Percentiles rank a stretch among this genome's conserved stretches.
Conservation (phyloP, 2,329 filamentous ascomycete genomes). For the Calonectria henricotiae region DNA sequence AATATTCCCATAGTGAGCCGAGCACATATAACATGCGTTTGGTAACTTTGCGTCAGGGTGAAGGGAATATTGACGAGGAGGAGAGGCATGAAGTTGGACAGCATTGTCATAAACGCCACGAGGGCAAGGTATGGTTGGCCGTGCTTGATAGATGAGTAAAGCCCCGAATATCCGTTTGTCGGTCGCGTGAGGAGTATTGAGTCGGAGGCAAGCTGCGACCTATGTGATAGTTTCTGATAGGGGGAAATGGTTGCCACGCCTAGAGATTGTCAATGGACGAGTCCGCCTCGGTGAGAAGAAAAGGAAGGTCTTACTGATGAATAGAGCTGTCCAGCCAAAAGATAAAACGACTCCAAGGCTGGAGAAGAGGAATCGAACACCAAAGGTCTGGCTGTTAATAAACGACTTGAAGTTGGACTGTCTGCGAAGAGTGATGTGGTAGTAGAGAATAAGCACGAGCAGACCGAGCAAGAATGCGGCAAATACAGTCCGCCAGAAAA, state of each 20-base stretch:
- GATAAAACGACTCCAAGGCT: conserved; percentile 61
- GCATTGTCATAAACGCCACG: conserved; percentile 61
- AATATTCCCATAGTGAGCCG: conserved; percentile 61
- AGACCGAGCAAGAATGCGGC: conserved; percentile 56
- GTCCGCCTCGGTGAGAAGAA: fast-evolving
- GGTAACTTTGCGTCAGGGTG: conserved; percentile 59
- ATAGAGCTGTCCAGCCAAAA: conserved; percentile 62
- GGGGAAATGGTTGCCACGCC: conserved; percentile 63
- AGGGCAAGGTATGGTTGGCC: conserved; percentile 60
- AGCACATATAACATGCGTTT: conserved; percentile 61
- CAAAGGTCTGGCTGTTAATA: conserved; percentile 62
- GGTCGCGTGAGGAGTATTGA: conserved; percentile 62
- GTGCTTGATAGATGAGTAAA: conserved; percentile 51
- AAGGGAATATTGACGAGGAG: conserved; percentile 67
- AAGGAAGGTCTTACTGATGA: conserved; percentile 55
- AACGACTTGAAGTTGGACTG: conserved; percentile 53
- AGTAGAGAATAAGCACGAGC: conserved; percentile 60
- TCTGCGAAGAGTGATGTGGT: conserved; percentile 53
- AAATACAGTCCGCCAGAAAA: conserved; percentile 57
- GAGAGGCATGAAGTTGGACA: conserved; percentile 66
- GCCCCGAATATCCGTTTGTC: conserved; percentile 64
- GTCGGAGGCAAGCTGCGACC: conserved; percentile 54
- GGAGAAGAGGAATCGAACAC: conserved; percentile 63
- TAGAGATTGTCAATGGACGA: conserved; percentile 14
- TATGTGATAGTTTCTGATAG: conserved; percentile 59